These are phyloP conservation scores for Fusarium sp. DNA, from an alignment of 2,329 filamentous ascomycete species.

Conservation along the genomic window DNA sequence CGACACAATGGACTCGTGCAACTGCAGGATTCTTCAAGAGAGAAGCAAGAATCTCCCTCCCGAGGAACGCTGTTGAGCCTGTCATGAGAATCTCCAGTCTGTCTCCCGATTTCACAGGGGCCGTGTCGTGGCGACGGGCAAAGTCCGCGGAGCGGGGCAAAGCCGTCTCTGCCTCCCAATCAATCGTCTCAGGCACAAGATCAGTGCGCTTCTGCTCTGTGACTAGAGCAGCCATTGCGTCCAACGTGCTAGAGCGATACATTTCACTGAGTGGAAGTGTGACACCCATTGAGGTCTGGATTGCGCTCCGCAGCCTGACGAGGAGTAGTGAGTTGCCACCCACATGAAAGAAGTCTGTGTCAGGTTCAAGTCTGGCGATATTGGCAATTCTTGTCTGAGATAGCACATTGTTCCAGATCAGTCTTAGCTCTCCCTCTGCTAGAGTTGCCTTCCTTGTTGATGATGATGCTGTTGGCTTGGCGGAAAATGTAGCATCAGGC, in stretches of 20 bases:
- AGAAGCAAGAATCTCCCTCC: background rate
- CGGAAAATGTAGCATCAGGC: background rate
- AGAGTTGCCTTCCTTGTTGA: background rate
- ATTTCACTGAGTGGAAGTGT: constrained; percentile 4
- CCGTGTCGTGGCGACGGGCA: rapidly evolving
- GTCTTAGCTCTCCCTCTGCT: background rate
- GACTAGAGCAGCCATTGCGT: background rate
- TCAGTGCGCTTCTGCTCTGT: background rate
- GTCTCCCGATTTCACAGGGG: background rate
- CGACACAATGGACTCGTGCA: background rate
- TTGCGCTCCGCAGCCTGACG: background rate
- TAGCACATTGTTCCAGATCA: constrained; percentile 1
- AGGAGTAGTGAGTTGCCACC: constrained; percentile 6
- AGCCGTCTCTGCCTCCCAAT: background rate
- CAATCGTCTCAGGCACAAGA: background rate
- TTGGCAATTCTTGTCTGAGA: background rate
- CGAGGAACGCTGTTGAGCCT: background rate
- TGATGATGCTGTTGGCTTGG: background rate
- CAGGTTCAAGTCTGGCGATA: background rate
- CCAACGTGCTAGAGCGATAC: background rate
- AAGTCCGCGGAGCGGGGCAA: background rate
- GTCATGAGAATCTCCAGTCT: constrained; percentile 5
- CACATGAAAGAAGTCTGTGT: constrained; percentile 5
- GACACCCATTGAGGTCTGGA: constrained; percentile 1
- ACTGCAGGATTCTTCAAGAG: background rate